Base-by-base conservation (phyloP, 352 stramenopile species). In the Phytophthora brassicae region DNA sequence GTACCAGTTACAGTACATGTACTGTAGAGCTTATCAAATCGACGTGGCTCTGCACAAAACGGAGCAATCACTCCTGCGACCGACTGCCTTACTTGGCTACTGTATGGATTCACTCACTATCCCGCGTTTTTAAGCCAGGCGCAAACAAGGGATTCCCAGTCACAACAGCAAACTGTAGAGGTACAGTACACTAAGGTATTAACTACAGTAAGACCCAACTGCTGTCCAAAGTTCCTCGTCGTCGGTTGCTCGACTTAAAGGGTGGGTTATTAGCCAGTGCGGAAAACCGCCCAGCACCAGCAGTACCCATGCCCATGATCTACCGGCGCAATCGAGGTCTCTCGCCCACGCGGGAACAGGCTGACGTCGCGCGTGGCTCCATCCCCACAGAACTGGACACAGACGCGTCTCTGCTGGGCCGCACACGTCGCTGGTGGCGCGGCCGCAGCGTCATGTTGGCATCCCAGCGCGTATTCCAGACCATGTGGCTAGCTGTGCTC, bases 401-500 rank as follows among this genome's bases (percentile, higher is more conserved):
- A 24, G 60, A 77, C 39, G 39, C 59, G 45, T 74, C 68, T 9
- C 41, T 77, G 7, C 28, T 68, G 2, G 61, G 49, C 6, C 66
- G 62, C 17, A 64, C 62, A 31, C 38, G 59, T 38, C 66, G 59
- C 53, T 77, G 64, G 71, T 78, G 59, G 56, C 49, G 66, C 49
- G 57, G 64, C 13, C 57, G 61, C 11, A 56, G 43, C 29, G 51
- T 75, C 0, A 13, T 75, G 13, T 38, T 80, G 29, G 64, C 66
- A 28, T 72, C 67, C n/a, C 73, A 81, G 36, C 55, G 69, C 53
- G 61, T 87, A 43, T 72, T 70, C 48, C 78, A 86, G 61, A 90
- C 74, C 39, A 62, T 90, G 62, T 90, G 78, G 81, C 74, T 86
- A 29, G 78, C 76, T 3, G 67, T 79, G 46, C 70, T 90, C 7